These are phyloP conservation scores for Penicillium macrosclerotiorum DNA, from an alignment of 495 filamentous ascomycete genomes.

Conservation along the genomic window DNA sequence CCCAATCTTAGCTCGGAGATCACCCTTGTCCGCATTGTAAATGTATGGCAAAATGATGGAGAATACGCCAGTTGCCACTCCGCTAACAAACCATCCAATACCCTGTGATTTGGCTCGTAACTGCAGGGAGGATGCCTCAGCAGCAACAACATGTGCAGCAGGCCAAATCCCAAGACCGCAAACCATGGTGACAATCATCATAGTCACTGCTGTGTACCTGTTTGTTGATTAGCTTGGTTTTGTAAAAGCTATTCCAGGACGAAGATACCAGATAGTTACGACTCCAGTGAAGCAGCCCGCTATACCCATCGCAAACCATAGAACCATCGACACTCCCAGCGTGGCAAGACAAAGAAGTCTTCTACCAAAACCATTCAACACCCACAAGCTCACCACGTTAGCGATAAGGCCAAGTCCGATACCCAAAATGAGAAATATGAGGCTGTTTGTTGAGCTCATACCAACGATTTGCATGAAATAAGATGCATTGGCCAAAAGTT, in stretches of 20 bases:
- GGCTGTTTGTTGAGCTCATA: conserved; percentile 28
- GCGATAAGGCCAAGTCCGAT: conserved; percentile 30
- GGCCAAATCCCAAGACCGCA: conserved; percentile 35
- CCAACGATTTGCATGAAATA: conserved; percentile 38
- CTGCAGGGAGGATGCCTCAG: conserved; percentile 31
- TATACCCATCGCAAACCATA: conserved; percentile 35
- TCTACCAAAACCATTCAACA: conserved; percentile 27
- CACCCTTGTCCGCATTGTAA: conserved; percentile 32
- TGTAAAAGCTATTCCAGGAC: no score
- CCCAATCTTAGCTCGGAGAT: conserved; percentile 30
- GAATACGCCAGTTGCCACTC: conserved; percentile 24
- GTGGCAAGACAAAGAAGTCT: conserved; percentile 20
- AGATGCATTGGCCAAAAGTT: conserved; percentile 28
- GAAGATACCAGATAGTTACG: conserved; percentile 30
- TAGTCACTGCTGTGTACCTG: conserved; percentile 31
- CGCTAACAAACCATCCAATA: conserved; percentile 31
- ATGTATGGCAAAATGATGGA: conserved; percentile 34
- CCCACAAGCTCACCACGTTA: conserved; percentile 30
- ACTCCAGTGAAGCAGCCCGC: conserved; percentile 28
- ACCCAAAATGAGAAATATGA: conserved; percentile 32
- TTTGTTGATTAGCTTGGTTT: neutral
- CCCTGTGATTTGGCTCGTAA: conserved; percentile 36
- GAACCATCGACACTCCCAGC: conserved; percentile 12
- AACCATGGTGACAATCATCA: conserved; percentile 26
- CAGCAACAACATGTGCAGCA: conserved; percentile 32